These are phyloP conservation scores for Didymella segeticola DNA, from an alignment of 2,329 filamentous ascomycete species.

Conservation along the genomic window DNA sequence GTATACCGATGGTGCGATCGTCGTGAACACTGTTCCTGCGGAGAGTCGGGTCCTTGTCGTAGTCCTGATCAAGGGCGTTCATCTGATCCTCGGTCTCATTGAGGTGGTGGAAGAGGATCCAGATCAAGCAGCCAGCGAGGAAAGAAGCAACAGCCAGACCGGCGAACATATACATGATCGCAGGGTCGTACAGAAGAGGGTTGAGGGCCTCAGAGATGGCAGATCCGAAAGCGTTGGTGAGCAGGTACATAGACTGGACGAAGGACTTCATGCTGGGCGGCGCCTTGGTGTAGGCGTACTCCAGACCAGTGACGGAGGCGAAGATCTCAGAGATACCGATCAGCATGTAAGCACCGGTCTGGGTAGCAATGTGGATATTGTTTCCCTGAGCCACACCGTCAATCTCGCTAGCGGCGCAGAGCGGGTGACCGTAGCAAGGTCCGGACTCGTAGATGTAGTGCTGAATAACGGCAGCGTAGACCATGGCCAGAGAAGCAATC, in stretches of 20 bases:
- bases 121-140: constrained; percentile 44
- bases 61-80: constrained; percentile 46
- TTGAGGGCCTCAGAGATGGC: constrained; percentile 69
- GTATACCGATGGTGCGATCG: constrained; percentile 10
- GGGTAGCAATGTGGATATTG: constrained; percentile 55
- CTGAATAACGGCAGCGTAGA: constrained; percentile 64
- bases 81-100: constrained; percentile 47
- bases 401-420: constrained; percentile 41
- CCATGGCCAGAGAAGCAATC: constrained; percentile 59
- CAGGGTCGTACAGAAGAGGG: constrained; percentile 67
- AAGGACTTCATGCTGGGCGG: constrained; percentile 57
- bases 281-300: constrained; percentile 58
- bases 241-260: constrained; percentile 62
- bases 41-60: constrained; percentile 41
- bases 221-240: constrained; percentile 66
- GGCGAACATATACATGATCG: constrained; percentile 68
- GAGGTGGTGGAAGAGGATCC: constrained; percentile 48
- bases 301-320: constrained; percentile 56
- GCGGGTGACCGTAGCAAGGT: constrained; percentile 58
- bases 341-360: constrained; percentile 56
- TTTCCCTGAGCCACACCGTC: constrained; percentile 44
- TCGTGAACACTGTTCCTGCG: constrained; percentile 29
- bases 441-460: constrained; percentile 63
- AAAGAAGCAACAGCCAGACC: constrained; percentile 41
- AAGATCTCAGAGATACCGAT: constrained; percentile 58